Conservation (phyloP, 768 basidiomycete species). For the Amanita polypyramis region DNA sequence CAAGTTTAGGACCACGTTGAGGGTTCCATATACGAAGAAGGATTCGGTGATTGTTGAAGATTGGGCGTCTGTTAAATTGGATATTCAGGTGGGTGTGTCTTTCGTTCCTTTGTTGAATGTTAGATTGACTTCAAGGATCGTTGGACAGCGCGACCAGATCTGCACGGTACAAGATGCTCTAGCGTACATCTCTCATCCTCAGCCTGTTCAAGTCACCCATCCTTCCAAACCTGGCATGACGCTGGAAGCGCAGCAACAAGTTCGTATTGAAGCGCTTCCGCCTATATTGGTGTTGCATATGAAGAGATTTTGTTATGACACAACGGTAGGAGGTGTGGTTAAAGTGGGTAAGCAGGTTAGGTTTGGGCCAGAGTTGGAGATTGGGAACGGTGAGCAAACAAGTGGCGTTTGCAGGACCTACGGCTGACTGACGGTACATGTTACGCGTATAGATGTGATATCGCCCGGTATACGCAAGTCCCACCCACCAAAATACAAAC, state of each 20-base stretch:
- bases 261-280: constrained; percentile 73
- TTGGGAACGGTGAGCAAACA: constrained; percentile 48
- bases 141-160: constrained; percentile 54
- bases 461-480: constrained; percentile 35
- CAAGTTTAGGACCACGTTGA: constrained; percentile 77
- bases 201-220: constrained; percentile 66
- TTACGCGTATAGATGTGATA: constrained; percentile 42
- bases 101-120: neutral
- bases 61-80: constrained; percentile 80
- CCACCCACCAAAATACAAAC: constrained; percentile 52
- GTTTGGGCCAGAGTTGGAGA: constrained; percentile 69
- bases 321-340: constrained; percentile 60
- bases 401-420: neutral
- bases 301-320: constrained; percentile 87
- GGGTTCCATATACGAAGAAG: constrained; percentile 61
- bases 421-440: too few relatives aligned
- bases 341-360: constrained; percentile 79
- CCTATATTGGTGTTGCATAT: constrained; percentile 80
- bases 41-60: constrained; percentile 88
- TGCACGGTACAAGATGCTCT: constrained; percentile 79
- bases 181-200: constrained; percentile 63
- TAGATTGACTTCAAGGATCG: neutral
- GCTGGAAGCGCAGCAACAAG: constrained; percentile 55
- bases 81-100: constrained; percentile 62
- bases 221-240: constrained; percentile 44